These are phyloP conservation scores for Litchi chinensis DNA, from an alignment of 345 rosid genomes.

Conservation along the genomic window DNA sequence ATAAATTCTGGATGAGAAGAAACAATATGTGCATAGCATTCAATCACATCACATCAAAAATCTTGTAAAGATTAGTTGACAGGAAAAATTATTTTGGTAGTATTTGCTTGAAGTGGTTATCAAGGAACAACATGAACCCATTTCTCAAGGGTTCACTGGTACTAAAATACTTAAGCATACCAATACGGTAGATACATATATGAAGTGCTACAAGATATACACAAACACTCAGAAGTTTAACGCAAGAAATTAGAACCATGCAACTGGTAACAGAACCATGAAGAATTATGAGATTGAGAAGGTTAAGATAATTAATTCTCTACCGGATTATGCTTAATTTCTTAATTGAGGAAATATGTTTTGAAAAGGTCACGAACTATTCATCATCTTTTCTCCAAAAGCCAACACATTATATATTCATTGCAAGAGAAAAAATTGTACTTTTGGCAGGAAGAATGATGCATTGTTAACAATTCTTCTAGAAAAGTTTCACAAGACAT, in stretches of 20 bases:
- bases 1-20: background rate
- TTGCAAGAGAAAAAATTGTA: background rate
- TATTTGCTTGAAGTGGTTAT: background rate
- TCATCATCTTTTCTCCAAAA: background rate
- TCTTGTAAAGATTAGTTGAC: background rate
- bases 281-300: background rate
- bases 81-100: background rate
- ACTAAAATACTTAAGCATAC: background rate
- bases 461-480: background rate
- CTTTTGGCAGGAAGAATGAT: background rate
- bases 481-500: background rate
- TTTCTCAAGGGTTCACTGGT: background rate
- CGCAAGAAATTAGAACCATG: conserved; percentile 1
- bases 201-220: background rate
- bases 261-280: background rate
- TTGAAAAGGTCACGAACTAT: background rate
- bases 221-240: background rate
- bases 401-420: background rate
- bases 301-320: background rate
- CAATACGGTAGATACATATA: background rate
- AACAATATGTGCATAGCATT: background rate
- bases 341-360: background rate
- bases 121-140: background rate
- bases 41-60: background rate
- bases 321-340: background rate